These are phyloP conservation scores for Cetraspora pellucida DNA, from an alignment of 192 early-diverging fungal genomes.

Conservation along the genomic window DNA sequence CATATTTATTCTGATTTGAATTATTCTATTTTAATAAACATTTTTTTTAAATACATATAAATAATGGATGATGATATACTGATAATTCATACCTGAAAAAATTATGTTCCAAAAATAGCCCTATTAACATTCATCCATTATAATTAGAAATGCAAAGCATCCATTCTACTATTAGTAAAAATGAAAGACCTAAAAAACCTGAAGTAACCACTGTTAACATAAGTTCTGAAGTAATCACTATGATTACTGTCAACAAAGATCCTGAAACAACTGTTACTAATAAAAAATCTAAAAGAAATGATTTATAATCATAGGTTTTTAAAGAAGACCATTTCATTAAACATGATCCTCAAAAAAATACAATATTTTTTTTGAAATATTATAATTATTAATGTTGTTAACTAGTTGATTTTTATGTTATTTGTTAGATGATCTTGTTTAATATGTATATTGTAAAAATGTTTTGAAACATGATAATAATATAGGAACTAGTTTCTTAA, in stretches of 20 bases:
- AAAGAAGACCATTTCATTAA: too few species aligned
- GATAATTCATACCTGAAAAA: not conserved
- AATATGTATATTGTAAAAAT: not conserved
- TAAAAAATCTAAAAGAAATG: too few species aligned
- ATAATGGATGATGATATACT: not conserved
- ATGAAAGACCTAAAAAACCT: not conserved
- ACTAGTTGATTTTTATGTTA: too few species aligned
- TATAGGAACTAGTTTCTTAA: not conserved
- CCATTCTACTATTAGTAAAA: conserved; percentile 4
- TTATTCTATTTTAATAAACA: too few species aligned
- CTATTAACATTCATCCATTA: not conserved
- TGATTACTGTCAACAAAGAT: too few species aligned
- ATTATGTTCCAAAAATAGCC: not conserved
- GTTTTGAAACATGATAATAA: conserved; percentile 14
- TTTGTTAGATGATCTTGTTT: not conserved
- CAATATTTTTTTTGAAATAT: too few species aligned
- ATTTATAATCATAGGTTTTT: too few species aligned
- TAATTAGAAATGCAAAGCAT: conserved; percentile 17
- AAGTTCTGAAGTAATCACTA: too few species aligned
- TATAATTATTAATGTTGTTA: too few species aligned
- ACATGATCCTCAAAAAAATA: too few species aligned
- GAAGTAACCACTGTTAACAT: not conserved
- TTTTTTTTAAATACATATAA: not conserved
- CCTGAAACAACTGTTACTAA: too few species aligned
- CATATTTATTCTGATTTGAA: too few species aligned